Conservation (phyloP, 2,329 filamentous ascomycete genomes). For the Colletotrichum australisinense region DNA sequence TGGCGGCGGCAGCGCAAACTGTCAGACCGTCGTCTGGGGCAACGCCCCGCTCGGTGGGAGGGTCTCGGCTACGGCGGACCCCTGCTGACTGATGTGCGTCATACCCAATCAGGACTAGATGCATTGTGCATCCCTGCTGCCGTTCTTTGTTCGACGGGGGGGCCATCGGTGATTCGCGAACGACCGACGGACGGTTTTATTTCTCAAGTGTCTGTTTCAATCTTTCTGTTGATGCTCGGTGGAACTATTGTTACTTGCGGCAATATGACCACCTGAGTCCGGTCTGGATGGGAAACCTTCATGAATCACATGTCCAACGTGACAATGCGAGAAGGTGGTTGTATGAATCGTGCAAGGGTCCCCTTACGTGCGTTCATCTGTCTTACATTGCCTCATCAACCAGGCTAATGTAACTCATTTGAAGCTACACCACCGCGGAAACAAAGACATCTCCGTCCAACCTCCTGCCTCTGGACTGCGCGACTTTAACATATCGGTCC, state of each 20-base stretch:
- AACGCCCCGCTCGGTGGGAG: neutral
- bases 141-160: conserved; percentile 12
- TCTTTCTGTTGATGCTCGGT: neutral
- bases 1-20: conserved; percentile 9
- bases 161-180: neutral
- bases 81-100: neutral
- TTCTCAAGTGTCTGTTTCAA: neutral
- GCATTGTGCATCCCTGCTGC: neutral
- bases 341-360: neutral
- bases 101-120: neutral
- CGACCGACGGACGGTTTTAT: too few species aligned
- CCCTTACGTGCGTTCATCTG: neutral
- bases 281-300: neutral
- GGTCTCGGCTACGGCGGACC: neutral
- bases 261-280: neutral
- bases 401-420: neutral
- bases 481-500: neutral
- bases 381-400: conserved; percentile 18
- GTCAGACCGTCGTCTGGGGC: conserved; percentile 6
- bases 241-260: neutral
- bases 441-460: neutral
- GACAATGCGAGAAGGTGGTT: neutral
- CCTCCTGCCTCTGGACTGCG: neutral
- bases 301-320: conserved; percentile 26
- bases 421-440: conserved; percentile 4